phyloP scores from a whole-genome alignment of 352 stramenopile genomes.

The Phytophthora tentaculata region DNA sequence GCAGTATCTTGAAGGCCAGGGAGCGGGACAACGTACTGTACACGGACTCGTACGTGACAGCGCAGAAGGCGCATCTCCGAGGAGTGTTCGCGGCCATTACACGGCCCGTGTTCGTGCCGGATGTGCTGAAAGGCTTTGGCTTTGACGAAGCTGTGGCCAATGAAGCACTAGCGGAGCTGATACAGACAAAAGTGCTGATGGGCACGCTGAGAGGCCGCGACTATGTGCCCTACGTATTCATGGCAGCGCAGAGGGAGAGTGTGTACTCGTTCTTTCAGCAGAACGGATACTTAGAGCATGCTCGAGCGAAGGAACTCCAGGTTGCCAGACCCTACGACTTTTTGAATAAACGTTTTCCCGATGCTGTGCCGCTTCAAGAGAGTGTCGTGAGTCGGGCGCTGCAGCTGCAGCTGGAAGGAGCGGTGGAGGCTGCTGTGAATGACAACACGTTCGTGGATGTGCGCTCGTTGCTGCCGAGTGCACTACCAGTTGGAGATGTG shows the following conservation, averaged over 20 bases:
- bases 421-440: conserved; percentile 74
- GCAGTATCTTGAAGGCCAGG: conserved; percentile 65
- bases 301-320: conserved; percentile 62
- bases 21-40: conserved; percentile 76
- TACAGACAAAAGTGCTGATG: conserved; percentile 60
- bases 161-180: conserved; percentile 64
- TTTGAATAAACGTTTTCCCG: conserved; percentile 69
- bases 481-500: conserved; percentile 50
- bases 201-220: conserved; percentile 71
- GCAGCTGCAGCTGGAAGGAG: conserved; percentile 72
- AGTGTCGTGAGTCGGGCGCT: conserved; percentile 68
- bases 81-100: conserved; percentile 72
- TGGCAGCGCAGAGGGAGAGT: conserved; percentile 71
- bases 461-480: conserved; percentile 64
- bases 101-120: conserved; percentile 71
- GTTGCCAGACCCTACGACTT: conserved; percentile 77
- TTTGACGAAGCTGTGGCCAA: conserved; percentile 76
- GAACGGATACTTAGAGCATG: conserved; percentile 80
- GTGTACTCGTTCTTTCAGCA: conserved; percentile 90
- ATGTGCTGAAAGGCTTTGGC: conserved; percentile 56
- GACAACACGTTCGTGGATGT: conserved; percentile 73
- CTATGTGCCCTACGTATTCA: conserved; percentile 83
- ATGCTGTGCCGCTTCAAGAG: conserved; percentile 69
- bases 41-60: conserved; percentile 75
- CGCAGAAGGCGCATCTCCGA: conserved; percentile 67